Evolutionary conservation across 2,329 filamentous ascomycete species (phyloP), one percentile per base, ranked within the genome.

Genomic region (Bipolaris cookei): DNA sequence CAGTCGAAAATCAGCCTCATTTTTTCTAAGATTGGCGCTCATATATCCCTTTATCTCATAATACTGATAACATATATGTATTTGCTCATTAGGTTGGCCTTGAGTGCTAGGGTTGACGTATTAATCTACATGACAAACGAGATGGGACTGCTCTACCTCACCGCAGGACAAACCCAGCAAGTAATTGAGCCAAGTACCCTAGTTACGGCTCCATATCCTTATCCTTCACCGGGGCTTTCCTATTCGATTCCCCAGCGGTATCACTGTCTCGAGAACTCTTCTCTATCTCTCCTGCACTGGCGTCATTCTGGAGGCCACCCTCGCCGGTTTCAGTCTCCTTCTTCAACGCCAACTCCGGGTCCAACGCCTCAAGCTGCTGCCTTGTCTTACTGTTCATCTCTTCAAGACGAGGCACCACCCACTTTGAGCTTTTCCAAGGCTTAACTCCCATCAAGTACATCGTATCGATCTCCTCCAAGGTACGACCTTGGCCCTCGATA

Each of bases 391-490:
- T 66, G 25, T 62, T 67, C 59, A 72, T 54, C 18, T 71, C 66
- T 25, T 73, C 67, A 6, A 70, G 49, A 41, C 65, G 61, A 2
- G 68, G 61, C 37, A 66, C 63, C 5, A 65, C 55, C 82, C 82
- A 90, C 56, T 81, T 79, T 13, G 78, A 68, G 61, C 85, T 88
- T 79, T 86, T 83, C 79, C 84, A 85, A 0, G 89, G 87, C 63
- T 79, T 84, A 23, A 90, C 86, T 16, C 78, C 78, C 56, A 87
- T 79, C 25, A 90, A 78, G 62, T 92, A 92, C 81, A 86, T 84
- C 54, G 84, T 82, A 68, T 93, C 90, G 51, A 93, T 89, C 73
- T 93, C 89, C 76, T 93, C 90, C 0, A 93, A 81, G 0, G 86
- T 88, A 7, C 89, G 84, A 46, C 88, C 89, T 71, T 90, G 86